Percentiles rank a stretch among this genome's conserved stretches.
These are phyloP conservation scores for Fusarium goolgardi DNA, from an alignment of 2,329 filamentous ascomycete species.

Conservation along the genomic window DNA sequence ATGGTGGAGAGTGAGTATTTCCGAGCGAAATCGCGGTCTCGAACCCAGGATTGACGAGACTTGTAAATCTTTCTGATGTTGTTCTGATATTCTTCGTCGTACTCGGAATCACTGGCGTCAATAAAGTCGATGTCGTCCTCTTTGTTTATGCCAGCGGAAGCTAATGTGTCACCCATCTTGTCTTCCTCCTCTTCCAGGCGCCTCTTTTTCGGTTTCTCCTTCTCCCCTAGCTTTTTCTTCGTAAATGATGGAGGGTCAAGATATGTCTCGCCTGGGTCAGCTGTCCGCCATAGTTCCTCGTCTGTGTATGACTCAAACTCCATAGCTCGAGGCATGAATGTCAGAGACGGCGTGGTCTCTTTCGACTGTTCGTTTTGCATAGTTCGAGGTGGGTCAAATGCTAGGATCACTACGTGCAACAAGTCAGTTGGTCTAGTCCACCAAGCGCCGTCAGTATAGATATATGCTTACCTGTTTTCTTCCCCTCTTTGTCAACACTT, in stretches of 20 bases:
- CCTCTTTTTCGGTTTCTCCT: conserved; percentile 25
- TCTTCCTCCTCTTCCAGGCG: conserved; percentile 11
- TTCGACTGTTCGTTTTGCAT: conserved; percentile 43
- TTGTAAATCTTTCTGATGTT: background rate
- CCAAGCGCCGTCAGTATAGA: background rate
- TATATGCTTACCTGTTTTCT: conserved; percentile 17
- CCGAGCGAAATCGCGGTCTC: conserved; percentile 46
- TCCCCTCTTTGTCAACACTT: conserved; percentile 26
- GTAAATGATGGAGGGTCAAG: conserved; percentile 41
- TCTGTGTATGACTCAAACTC: conserved; percentile 48
- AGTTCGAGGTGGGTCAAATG: conserved; percentile 41
- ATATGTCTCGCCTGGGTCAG: conserved; percentile 44
- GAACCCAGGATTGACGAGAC: conserved; percentile 33
- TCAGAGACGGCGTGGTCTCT: conserved; percentile 35
- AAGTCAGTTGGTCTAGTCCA: conserved; percentile 18
- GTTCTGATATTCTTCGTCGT: conserved; percentile 16
- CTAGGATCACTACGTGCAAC: conserved; percentile 34
- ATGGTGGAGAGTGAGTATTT: conserved; percentile 44
- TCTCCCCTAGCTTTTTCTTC: conserved; percentile 9
- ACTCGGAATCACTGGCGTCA: conserved; percentile 21
- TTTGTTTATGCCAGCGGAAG: conserved; percentile 19
- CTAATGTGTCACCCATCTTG: background rate
- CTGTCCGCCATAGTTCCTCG: conserved; percentile 45
- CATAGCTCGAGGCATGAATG: conserved; percentile 48
- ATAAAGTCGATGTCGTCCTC: conserved; percentile 6